Evolutionary conservation across 768 basidiomycete species (phyloP).

Genomic region (Tulasnella sp.): DNA sequence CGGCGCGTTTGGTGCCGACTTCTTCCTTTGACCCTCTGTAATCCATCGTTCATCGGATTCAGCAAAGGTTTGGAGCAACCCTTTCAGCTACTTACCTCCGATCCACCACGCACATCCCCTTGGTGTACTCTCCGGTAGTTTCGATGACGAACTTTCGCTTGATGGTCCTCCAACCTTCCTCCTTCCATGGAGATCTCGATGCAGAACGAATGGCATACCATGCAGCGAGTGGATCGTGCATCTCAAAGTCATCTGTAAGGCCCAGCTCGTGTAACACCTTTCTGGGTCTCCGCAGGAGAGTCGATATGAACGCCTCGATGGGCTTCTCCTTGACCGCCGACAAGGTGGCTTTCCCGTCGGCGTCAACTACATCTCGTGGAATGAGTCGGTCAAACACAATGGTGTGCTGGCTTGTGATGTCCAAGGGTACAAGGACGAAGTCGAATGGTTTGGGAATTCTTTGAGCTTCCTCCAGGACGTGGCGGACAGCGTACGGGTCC

Average conservation of each 20-base stretch:
- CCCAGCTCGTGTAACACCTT: constrained; percentile 28
- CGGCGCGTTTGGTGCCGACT: constrained; percentile 4
- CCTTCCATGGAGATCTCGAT: background rate
- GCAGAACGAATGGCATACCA: constrained; percentile 25
- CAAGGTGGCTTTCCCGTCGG: constrained; percentile 7
- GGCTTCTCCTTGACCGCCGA: constrained; percentile 20
- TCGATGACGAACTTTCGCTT: constrained; percentile 19
- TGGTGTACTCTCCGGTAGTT: constrained; percentile 19
- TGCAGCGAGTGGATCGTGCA: constrained; percentile 36
- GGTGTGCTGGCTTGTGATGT: constrained; percentile 31
- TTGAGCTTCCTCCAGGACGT: constrained; percentile 22
- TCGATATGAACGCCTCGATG: constrained; percentile 19
- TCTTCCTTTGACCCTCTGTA: constrained; percentile 9
- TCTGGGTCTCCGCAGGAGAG: constrained; percentile 29
- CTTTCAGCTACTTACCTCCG: constrained; percentile 9
- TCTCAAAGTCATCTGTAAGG: constrained; percentile 16
- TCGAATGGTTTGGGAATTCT: constrained; percentile 7
- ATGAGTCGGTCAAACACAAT: constrained; percentile 28
- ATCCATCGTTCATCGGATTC: background rate
- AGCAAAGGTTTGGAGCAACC: background rate
- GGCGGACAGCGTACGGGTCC: constrained; percentile 28
- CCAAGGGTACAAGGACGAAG: constrained; percentile 29
- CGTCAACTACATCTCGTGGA: background rate
- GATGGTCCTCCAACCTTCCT: constrained; percentile 12
- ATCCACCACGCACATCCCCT: constrained; percentile 21